Percentiles rank a stretch among this genome's conserved stretches.
These are phyloP conservation scores for Oldenlandia corymbosa DNA, from an alignment of 257 asterid genomes.

Conservation along the genomic window DNA sequence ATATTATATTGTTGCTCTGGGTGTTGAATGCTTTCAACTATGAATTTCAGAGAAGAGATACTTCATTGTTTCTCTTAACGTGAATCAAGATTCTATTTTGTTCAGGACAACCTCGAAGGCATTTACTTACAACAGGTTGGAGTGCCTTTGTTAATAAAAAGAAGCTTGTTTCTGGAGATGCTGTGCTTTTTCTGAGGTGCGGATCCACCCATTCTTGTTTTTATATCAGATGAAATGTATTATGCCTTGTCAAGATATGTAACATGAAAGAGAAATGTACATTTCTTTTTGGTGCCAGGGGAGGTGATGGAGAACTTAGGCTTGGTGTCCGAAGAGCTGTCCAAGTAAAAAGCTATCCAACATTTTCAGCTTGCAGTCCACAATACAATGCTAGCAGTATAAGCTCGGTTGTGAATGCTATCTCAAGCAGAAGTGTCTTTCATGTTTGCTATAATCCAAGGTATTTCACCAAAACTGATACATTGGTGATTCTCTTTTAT, in stretches of 20 bases:
- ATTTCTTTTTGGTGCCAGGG: conserved; percentile 43
- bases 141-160: conserved; percentile 95
- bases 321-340: conserved; percentile 93
- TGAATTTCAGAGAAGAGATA: not conserved
- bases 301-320: conserved; percentile 93
- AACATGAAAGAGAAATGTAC: not conserved
- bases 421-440: conserved; percentile 48
- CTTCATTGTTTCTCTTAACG: not conserved
- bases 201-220: conserved; percentile 7
- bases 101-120: conserved; percentile 99
- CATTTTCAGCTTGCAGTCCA: conserved; percentile 42
- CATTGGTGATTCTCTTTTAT: not conserved
- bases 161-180: conserved; percentile 92
- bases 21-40: not conserved
- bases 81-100: conserved; percentile 5
- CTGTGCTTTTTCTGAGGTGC: conserved; percentile 89
- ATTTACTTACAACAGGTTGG: conserved; percentile 98
- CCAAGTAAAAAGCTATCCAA: conserved; percentile 52
- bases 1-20: not conserved
- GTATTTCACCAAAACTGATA: conserved; percentile 27
- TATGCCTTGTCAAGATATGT: not conserved
- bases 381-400: conserved; percentile 52
- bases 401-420: conserved; percentile 54
- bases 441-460: conserved; percentile 84
- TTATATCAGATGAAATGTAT: not conserved